These are phyloP conservation scores for Lanmaoa pseudosensibilis DNA, from an alignment of 768 basidiomycete species.

Conservation along the genomic window DNA sequence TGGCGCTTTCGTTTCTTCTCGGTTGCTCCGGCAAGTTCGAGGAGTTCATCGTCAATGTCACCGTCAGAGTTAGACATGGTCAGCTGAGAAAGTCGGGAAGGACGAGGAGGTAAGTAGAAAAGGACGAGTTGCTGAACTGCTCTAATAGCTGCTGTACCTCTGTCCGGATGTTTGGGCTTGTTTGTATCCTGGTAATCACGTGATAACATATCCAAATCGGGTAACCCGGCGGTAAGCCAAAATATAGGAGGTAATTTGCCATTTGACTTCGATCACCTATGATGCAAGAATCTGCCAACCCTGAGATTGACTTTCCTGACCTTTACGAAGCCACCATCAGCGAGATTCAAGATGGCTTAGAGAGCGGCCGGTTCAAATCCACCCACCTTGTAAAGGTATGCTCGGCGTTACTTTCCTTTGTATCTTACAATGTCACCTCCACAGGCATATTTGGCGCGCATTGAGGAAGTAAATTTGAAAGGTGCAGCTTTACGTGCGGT, in stretches of 20 bases:
- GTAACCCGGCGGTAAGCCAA: slow-evolving; percentile 7
- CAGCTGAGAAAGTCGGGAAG: background rate
- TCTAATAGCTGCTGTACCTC: background rate
- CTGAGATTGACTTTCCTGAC: slow-evolving; percentile 40
- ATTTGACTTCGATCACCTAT: background rate
- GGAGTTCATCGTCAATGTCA: slow-evolving; percentile 67
- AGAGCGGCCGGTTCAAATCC: slow-evolving; percentile 52
- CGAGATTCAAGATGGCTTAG: slow-evolving; percentile 54
- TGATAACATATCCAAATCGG: slow-evolving; percentile 10
- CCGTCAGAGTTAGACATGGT: slow-evolving; percentile 53
- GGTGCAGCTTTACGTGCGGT: slow-evolving; percentile 59
- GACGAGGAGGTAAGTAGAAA: background rate
- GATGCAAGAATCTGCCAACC: slow-evolving; percentile 4
- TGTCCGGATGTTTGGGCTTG: slow-evolving; percentile 16
- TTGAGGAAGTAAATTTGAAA: slow-evolving; percentile 65
- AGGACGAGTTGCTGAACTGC: background rate
- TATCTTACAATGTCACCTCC: background rate
- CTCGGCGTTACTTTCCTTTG: no score
- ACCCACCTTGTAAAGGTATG: slow-evolving; percentile 61
- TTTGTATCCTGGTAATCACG: slow-evolving; percentile 20
- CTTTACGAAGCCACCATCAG: slow-evolving; percentile 59
- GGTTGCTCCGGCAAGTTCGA: slow-evolving; percentile 73
- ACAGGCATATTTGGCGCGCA: slow-evolving; percentile 65
- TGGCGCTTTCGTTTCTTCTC: slow-evolving; percentile 67
- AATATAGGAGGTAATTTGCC: background rate